Evolutionary conservation across 2,329 filamentous ascomycete species (phyloP), one percentile per base, ranked within the genome.

Genomic region (Westerdykella ornata): DNA sequence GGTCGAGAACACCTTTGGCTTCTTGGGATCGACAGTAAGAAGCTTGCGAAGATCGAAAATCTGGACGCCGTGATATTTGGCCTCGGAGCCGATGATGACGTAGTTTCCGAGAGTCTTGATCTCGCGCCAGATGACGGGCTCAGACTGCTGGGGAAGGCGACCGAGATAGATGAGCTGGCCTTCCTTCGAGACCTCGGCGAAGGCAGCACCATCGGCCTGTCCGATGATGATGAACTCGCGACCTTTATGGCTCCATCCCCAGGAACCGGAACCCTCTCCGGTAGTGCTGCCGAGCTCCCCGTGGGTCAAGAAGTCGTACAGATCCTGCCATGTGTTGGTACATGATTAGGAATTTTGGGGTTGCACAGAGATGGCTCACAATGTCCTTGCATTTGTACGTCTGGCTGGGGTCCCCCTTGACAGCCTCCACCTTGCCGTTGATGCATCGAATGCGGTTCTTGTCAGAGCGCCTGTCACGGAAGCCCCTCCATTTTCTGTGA

Each of bases 261-360:
- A 77, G 0, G 71, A 74, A 8, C 66, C 68, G 20, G 65, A 68
- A 13, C 69, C 69, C 35, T 68, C 62, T 22, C 63, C 65, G 30
- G 14, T 3, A 18, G 53, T 52, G 48, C 71, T 72, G 9, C 76
- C 77, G 4, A 80, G 70, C 37, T 73, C 72, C 13, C 68, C 68
- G 47, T 80, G 77, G 39, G 68, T 72, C 46, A 74, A 64, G 61
- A 80, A 80, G 52, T 76, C 72, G 57, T 77, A 75, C 18, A 78
- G 65, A 49, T 79, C 76, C 53, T 54, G 28, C 19, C 15, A 14
- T 17, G 32, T 28, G 37, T 54, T 38, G 54, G 42, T 5, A 31
- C 14, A 20, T 29, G 33, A 22, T 18, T 8, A 15, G 35, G 11
- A 19, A 19, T 8, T 30, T n/a, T 18, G 8, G 12, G 16, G 8